Conservation (phyloP, 768 basidiomycete genomes). For the Hygrocybe coccinea region DNA sequence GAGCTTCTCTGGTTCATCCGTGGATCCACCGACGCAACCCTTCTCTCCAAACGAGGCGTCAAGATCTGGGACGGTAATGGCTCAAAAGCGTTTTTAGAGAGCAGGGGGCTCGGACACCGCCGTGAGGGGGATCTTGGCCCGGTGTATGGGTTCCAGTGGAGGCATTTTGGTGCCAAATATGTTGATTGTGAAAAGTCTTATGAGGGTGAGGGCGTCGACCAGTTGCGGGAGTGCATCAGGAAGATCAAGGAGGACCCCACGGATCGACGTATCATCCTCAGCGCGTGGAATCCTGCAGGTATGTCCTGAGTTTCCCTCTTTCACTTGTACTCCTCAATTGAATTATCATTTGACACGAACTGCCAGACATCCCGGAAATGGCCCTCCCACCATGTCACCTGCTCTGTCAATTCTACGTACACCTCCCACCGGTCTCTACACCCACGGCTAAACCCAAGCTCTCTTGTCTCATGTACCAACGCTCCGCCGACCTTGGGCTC, state of each 20-base stretch:
- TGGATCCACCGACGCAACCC: constrained; percentile 75
- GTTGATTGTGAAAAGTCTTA: constrained; percentile 71
- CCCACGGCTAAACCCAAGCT: constrained; percentile 60
- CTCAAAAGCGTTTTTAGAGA: constrained; percentile 78
- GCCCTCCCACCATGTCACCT: constrained; percentile 98
- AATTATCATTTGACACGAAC: not conserved
- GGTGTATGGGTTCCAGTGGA: constrained; percentile 96
- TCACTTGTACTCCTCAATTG: not conserved
- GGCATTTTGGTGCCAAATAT: constrained; percentile 89
- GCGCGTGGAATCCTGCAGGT: constrained; percentile 99
- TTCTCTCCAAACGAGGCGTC: constrained; percentile 75
- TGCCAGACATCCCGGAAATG: constrained; percentile 84
- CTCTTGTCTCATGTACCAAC: constrained; percentile 95
- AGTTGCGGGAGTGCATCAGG: constrained; percentile 79
- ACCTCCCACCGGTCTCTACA: constrained; percentile 55
- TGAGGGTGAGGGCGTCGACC: constrained; percentile 83
- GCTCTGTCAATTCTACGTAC: constrained; percentile 98
- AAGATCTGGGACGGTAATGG: constrained; percentile 99
- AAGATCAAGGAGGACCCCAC: constrained; percentile 94
- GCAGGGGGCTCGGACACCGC: constrained; percentile 75
- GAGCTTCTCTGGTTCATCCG: constrained; percentile 93
- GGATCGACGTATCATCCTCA: constrained; percentile 88
- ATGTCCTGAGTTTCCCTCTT: constrained; percentile 19
- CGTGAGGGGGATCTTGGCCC: constrained; percentile 92
- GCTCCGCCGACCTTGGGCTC: constrained; percentile 94